phyloP scores from a whole-genome alignment of 2,329 filamentous ascomycete genomes.

The Fusarium sp. region DNA sequence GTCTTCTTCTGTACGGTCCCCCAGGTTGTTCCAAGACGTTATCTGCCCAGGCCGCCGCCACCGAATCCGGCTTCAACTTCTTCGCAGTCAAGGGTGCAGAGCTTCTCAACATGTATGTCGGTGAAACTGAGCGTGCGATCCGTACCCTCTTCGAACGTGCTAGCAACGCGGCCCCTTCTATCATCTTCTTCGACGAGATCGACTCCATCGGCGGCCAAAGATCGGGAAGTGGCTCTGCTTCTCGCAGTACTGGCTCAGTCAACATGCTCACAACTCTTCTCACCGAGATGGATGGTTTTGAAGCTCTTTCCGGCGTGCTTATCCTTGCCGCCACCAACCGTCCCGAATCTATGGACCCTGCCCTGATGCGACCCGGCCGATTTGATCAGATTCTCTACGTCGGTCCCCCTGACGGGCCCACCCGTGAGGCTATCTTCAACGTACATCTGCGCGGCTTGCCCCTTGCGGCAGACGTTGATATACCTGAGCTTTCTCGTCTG shows the following conservation, averaged over 20 bases:
- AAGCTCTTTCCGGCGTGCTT: constrained; percentile 82
- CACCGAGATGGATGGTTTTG: constrained; percentile 96
- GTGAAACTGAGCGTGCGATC: constrained; percentile 88
- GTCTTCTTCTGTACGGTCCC: constrained; percentile 88
- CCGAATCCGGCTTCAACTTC: constrained; percentile 91
- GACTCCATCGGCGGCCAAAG: constrained; percentile 79
- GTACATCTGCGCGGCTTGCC: constrained; percentile 72
- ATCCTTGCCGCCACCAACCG: constrained; percentile 93
- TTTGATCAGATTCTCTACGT: constrained; percentile 90
- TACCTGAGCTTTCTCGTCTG: constrained; percentile 68
- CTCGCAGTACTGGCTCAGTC: constrained; percentile 62
- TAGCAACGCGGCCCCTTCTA: constrained; percentile 84
- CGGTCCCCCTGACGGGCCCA: constrained; percentile 78
- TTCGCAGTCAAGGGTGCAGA: constrained; percentile 94
- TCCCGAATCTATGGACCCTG: constrained; percentile 85
- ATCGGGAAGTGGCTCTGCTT: constrained; percentile 55
- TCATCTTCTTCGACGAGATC: constrained; percentile 98
- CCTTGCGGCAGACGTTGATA: constrained; percentile 71
- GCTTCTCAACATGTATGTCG: constrained; percentile 95
- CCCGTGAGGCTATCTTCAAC: constrained; percentile 79
- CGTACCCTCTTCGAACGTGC: constrained; percentile 89
- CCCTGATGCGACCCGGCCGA: constrained; percentile 84
- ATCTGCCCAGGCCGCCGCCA: constrained; percentile 89
- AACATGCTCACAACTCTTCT: constrained; percentile 91
- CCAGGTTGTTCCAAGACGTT: constrained; percentile 96